phyloP scores from a whole-genome alignment of 1,139 yeast species.

The Yamadazyma jaroonii region DNA sequence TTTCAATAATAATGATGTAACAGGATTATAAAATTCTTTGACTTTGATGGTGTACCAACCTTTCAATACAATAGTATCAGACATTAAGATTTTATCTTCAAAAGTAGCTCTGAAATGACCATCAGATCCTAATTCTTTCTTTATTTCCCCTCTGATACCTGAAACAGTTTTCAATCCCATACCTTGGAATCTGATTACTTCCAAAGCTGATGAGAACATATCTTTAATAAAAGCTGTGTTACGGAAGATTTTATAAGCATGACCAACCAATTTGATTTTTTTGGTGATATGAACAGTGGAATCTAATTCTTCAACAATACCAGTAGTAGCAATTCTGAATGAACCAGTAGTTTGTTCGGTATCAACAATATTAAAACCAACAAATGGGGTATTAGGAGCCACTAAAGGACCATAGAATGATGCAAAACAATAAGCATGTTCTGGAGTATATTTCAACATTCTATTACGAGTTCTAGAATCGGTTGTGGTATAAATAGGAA shows the following conservation, averaged over 20 bases:
- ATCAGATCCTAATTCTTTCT: constrained; percentile 91
- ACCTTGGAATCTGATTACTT: constrained; percentile 97
- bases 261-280: constrained; percentile 91
- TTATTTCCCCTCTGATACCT: constrained; percentile 96
- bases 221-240: constrained; percentile 97
- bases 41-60: constrained; percentile 97
- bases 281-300: constrained; percentile 89
- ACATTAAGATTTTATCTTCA: constrained; percentile 89
- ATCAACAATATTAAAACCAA: constrained; percentile 90
- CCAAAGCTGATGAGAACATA: constrained; percentile 90
- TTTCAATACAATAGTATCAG: constrained; percentile 84
- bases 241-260: constrained; percentile 89
- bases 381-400: constrained; percentile 96
- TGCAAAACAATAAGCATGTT: constrained; percentile 95
- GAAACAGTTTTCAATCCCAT: constrained; percentile 95
- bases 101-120: constrained; percentile 99
- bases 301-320: constrained; percentile 91
- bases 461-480: constrained; percentile 97
- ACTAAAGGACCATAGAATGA: constrained; percentile 96
- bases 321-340: constrained; percentile 97
- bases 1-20: constrained; percentile 75
- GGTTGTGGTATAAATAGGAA: constrained; percentile 93
- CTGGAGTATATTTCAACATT: constrained; percentile 98
- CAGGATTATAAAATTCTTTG: constrained; percentile 92
- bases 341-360: constrained; percentile 81